Conservation (phyloP, 495 filamentous ascomycete genomes). For the Aspergillus taichungensis region DNA sequence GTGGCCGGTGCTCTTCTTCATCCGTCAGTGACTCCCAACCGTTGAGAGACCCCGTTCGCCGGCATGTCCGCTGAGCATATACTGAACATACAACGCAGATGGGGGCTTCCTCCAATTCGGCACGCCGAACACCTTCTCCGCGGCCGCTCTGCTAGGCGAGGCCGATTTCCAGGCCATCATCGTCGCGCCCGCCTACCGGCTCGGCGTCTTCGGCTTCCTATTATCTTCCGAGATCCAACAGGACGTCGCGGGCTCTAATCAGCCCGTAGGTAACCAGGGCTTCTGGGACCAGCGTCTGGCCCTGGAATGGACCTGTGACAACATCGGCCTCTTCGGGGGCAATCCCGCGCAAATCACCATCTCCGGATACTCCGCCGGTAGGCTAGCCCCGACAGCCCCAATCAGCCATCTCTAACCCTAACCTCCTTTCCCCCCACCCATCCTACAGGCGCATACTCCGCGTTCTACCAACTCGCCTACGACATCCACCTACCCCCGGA, state of each 20-base stretch:
- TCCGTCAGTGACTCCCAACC: conserved; percentile 23
- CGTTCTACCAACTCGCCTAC: conserved; percentile 49
- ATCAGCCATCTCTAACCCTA: background rate
- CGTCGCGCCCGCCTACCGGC: conserved; percentile 60
- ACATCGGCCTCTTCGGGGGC: conserved; percentile 53
- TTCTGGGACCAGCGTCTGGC: conserved; percentile 58
- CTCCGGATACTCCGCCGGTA: conserved; percentile 54
- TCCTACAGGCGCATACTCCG: conserved; percentile 50
- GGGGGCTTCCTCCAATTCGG: conserved; percentile 54
- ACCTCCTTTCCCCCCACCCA: background rate
- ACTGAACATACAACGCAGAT: conserved; percentile 21
- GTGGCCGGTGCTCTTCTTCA: conserved; percentile 38
- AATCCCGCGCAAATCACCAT: conserved; percentile 55
- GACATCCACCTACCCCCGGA: conserved; percentile 39
- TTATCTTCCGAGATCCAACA: conserved; percentile 43
- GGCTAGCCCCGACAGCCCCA: background rate
- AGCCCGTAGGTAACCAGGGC: conserved; percentile 51
- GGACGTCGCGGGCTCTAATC: conserved; percentile 37
- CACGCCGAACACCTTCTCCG: conserved; percentile 35
- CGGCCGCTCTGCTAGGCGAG: conserved; percentile 42
- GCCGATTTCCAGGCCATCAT: conserved; percentile 44
- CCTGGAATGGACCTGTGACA: conserved; percentile 57
- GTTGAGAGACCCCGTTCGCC: background rate
- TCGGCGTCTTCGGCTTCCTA: conserved; percentile 61
- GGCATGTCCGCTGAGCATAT: background rate